Evolutionary conservation across 768 basidiomycete genomes (phyloP).

Genomic region (Trametes gibbosa): DNA sequence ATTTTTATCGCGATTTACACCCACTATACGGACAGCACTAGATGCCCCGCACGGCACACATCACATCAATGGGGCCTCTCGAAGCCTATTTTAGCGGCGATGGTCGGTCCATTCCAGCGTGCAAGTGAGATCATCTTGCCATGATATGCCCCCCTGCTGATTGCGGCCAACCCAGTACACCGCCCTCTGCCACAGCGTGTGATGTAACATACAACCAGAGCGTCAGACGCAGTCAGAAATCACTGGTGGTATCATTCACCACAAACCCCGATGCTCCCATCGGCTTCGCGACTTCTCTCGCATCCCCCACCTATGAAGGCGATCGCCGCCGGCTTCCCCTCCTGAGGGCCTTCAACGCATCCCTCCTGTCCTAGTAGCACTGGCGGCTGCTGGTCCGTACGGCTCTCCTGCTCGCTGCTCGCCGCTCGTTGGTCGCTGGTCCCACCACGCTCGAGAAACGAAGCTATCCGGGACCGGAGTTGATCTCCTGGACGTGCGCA

Average conservation of each 20-base stretch:
- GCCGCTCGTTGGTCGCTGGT: not conserved
- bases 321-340: too few species aligned
- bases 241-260: constrained; percentile 10
- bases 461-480: constrained; percentile 7
- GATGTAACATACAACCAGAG: constrained; percentile 1
- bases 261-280: not conserved
- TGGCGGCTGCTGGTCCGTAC: constrained; percentile 13
- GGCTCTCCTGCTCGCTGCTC: not conserved
- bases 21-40: not conserved
- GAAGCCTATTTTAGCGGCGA: not conserved
- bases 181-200: not conserved
- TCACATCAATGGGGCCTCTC: too few species aligned
- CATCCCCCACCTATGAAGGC: constrained; percentile 9
- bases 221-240: not conserved
- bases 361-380: constrained; percentile 7
- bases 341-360: not conserved
- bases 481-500: constrained; percentile 14
- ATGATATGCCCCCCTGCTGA: not conserved
- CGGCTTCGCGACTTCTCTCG: constrained; percentile 1
- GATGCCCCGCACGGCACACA: too few species aligned
- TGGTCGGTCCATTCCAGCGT: not conserved
- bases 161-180: not conserved
- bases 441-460: not conserved
- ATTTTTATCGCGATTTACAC: too few species aligned
- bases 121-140: not conserved